Evolutionary conservation across 768 basidiomycete species (phyloP), one percentile per base, ranked within the genome.

Genomic region (Glaciozyma martinii): DNA sequence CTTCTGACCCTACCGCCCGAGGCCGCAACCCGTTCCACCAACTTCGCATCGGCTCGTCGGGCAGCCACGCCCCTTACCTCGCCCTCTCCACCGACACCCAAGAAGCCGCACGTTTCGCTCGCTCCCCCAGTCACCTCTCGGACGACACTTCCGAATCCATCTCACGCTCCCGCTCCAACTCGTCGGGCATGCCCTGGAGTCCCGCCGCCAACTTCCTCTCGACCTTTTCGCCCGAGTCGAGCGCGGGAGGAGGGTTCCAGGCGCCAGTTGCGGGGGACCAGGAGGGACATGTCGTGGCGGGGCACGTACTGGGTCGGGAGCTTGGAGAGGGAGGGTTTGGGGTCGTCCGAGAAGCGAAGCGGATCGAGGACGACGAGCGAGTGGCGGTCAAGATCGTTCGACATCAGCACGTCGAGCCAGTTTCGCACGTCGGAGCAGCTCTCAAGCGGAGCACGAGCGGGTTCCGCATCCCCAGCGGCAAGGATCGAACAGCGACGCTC

Each of bases 321-420:
- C 43, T 74, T 0, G 73, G 73, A 0, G 18, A 29, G 0, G 73
- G 73, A 0, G 70, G 67, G 9, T 71, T 74, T 61, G 68, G 67
- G 7, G 29, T 66, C 9, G 73, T 74, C 3, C n/a, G 66, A 5
- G 67, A 71, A 53, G 70, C 65, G 32, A 49, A 25, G 19, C 23
- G 59, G 44, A 44, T 56, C 8, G 56, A 50, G 3, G 65, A 52
- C 6, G 70, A 61, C 2, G 40, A 57, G 37, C 25, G 9, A 4
- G 59, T 71, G n/a, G 73, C 73, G 23, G 70, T 71, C 54, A 74
- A 74, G 65, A 67, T 72, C 32, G 69, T 74, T 30, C 59, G 65
- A 18, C 64, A 67, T n/a, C 15, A 32, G 50, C 30, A 12, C 7
- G 33, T 21, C 12, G 25, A 25, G 15, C 32, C 46, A 19, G 59